Evolutionary conservation across 148 eudicot species (phyloP).

Genomic region (Rhododendron kiyosumense): DNA sequence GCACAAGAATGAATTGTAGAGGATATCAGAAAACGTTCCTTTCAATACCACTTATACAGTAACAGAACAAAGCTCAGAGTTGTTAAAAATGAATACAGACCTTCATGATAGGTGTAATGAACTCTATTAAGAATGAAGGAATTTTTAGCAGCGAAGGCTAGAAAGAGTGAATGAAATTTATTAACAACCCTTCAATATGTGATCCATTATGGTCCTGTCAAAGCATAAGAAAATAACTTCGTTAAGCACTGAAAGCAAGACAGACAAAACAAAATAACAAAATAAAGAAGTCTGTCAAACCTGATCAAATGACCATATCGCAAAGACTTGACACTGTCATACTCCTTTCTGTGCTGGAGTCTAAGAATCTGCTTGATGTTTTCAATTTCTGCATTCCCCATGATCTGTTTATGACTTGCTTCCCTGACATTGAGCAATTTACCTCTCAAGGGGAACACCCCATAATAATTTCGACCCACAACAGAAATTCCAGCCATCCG

Average conservation of each 20-base stretch:
- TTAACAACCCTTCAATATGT: constrained; percentile 86
- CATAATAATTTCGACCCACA: constrained; percentile 62
- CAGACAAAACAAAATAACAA: background rate
- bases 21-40: background rate
- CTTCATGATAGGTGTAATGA: constrained; percentile 90
- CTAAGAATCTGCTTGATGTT: constrained; percentile 77
- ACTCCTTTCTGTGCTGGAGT: constrained; percentile 67
- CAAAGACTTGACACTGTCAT: constrained; percentile 54
- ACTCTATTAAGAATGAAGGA: constrained; percentile 70
- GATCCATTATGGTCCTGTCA: constrained; percentile 96
- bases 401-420: constrained; percentile 72
- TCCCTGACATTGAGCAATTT: constrained; percentile 95
- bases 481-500: constrained; percentile 77
- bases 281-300: constrained; percentile 20
- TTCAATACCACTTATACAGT: background rate
- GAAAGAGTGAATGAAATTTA: constrained; percentile 82
- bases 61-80: background rate
- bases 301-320: constrained; percentile 98
- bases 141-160: constrained; percentile 87
- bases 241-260: background rate
- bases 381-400: constrained; percentile 73
- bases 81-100: constrained; percentile 21
- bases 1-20: constrained; percentile 4
- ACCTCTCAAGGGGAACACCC: constrained; percentile 90
- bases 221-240: background rate